Base-by-base conservation (phyloP, 2,329 filamentous ascomycete genomes). In the Fusarium sulawesiense region DNA sequence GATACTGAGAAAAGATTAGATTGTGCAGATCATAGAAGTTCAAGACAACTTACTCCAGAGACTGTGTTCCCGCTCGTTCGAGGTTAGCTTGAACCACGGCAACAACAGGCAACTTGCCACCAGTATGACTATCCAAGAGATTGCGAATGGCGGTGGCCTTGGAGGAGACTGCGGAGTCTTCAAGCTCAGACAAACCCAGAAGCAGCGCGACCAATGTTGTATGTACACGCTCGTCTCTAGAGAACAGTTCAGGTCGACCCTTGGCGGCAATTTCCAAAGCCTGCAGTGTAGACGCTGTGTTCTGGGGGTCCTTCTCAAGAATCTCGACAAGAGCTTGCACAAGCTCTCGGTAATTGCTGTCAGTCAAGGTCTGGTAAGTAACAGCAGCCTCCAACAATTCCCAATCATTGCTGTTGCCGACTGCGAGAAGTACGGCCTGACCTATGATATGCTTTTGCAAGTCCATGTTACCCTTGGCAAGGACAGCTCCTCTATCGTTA, bases 1-100 rank as follows among this genome's bases (percentile, higher is more conserved):
- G 16, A 89, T 82, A 13, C 84, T 87, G 32, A 1, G 14, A 30
- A 27, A 3, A 3, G n/a, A 47, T 69, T 30, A 62, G 56, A 29
- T 25, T 18, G 23, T 18, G 41, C 18, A 32, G 30, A 14, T 14
- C 7, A 32, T 9, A 14, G 29, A 21, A 18, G 20, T 6, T 12
- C 27, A 1, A 23, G 42, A 1, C 10, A 78, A 21, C 84, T 75
- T 81, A 87, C 84, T 83, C 81, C 3, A 90, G 76, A 3, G 87
- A 88, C 18, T 83, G 81, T 2, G 81, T 73, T 1, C 80, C 80
- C 3, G 83, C 85, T 12, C 76, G 79, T 57, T 88, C 84, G 4
- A 90, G 80, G 48, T 88, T 88, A 20, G 83, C 80, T 59, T 87
- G 85, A 10, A 90, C 83, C 9, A 90, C 85, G 9, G 79, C 80